Conservation (phyloP, 2,329 filamentous ascomycete species). For the Sclerotinia glacialis region DNA sequence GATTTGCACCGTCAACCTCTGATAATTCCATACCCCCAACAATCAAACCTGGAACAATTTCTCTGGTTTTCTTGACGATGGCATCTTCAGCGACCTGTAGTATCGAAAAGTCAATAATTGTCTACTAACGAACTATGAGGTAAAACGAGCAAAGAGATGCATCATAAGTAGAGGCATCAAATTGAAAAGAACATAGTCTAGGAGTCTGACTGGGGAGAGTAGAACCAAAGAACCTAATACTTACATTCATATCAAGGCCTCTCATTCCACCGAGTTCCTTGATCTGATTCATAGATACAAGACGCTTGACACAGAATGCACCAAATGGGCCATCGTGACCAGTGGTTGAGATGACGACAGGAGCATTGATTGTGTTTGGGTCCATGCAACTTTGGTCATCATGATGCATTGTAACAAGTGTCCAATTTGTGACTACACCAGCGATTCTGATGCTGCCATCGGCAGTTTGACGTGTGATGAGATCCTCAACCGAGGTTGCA, state of each 20-base stretch:
- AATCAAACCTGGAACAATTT: slow-evolving; percentile 83
- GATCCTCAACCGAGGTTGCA: slow-evolving; percentile 85
- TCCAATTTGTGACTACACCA: slow-evolving; percentile 96
- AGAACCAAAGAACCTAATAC: background rate
- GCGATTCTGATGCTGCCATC: slow-evolving; percentile 64
- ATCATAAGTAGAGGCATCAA: background rate
- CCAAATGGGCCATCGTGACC: slow-evolving; percentile 90
- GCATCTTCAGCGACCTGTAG: slow-evolving; percentile 70
- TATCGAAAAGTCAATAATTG: background rate
- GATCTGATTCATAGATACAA: slow-evolving; percentile 82
- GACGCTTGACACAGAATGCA: slow-evolving; percentile 85
- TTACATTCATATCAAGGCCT: slow-evolving; percentile 80
- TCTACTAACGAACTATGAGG: too few species aligned
- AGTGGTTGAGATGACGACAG: slow-evolving; percentile 82
- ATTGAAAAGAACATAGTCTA: too few species aligned
- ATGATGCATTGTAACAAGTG: slow-evolving; percentile 81
- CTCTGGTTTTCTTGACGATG: slow-evolving; percentile 87
- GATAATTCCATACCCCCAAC: slow-evolving; percentile 94
- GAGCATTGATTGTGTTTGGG: slow-evolving; percentile 93
- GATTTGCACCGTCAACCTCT: slow-evolving; percentile 86
- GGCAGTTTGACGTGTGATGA: slow-evolving; percentile 72
- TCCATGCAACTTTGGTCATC: slow-evolving; percentile 95
- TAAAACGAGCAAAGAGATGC: too few species aligned
- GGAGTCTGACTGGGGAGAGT: background rate
- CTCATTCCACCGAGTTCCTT: slow-evolving; percentile 88